Percentiles rank a stretch among this genome's conserved stretches.
Conservation (phyloP, 345 rosid species). For the Trapa incisa region DNA sequence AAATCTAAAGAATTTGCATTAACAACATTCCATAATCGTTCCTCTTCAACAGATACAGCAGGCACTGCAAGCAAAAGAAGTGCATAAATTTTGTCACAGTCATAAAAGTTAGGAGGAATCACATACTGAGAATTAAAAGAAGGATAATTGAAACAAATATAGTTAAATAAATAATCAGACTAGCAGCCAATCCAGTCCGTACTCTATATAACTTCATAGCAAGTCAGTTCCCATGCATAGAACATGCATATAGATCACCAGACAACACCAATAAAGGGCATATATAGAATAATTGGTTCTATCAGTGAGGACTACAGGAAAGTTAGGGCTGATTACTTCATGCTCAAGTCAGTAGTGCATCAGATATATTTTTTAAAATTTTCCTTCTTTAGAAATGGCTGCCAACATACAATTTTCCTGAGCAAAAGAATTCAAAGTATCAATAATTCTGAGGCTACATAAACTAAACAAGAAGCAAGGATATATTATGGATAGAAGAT, state of each 20-base stretch:
- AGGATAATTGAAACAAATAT: background rate
- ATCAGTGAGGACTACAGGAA: background rate
- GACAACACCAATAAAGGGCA: too few relatives aligned
- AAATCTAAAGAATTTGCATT: slow-evolving; percentile 69
- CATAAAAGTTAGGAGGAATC: background rate
- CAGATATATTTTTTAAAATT: too few relatives aligned
- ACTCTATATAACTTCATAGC: background rate
- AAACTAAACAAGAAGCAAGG: too few relatives aligned
- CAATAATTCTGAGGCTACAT: too few relatives aligned
- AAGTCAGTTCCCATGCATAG: background rate
- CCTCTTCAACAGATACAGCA: slow-evolving; percentile 68
- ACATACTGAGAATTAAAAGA: background rate
- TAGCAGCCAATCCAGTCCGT: background rate
- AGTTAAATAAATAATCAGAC: background rate
- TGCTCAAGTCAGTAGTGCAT: too few relatives aligned
- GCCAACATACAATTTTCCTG: too few relatives aligned
- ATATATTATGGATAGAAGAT: too few relatives aligned
- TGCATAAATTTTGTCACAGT: slow-evolving; percentile 1
- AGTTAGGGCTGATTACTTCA: background rate
- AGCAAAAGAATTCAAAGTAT: too few relatives aligned
- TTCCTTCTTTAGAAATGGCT: too few relatives aligned
- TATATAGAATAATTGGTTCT: background rate
- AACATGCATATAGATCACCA: background rate
- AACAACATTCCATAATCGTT: slow-evolving; percentile 77
- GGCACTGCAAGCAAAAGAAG: slow-evolving; percentile 18